phyloP scores from a whole-genome alignment of 139 green algal species.

The Desmodesmus armatus region DNA sequence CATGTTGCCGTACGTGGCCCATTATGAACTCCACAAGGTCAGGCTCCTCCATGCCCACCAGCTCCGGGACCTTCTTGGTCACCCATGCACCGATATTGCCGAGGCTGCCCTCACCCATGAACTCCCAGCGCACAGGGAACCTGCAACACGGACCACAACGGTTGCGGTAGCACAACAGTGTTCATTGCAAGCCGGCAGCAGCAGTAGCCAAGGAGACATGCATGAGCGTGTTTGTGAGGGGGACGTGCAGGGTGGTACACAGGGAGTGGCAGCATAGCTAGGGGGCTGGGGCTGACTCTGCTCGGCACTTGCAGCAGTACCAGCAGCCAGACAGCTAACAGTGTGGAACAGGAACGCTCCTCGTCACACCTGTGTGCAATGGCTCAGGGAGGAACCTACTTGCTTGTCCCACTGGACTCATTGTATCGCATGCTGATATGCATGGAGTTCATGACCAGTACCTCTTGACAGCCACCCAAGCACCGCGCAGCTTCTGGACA shows the following conservation, averaged over 20 bases:
- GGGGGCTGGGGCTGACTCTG: neutral
- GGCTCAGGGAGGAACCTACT: no score
- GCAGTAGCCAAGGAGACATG: neutral
- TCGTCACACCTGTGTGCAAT: no score
- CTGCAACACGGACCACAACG: neutral
- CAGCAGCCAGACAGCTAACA: neutral
- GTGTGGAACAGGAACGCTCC: neutral
- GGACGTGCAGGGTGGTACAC: no score
- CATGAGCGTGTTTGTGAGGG: no score
- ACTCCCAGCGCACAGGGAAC: constrained; percentile 40
- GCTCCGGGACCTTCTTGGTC: constrained; percentile 80
- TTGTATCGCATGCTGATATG: no score
- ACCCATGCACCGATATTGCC: constrained; percentile 75
- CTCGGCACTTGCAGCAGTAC: no score
- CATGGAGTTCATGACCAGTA: no score
- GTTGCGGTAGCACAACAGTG: neutral
- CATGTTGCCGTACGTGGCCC: constrained; percentile 54
- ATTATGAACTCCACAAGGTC: constrained; percentile 83
- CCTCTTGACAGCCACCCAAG: no score
- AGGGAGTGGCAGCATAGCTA: no score
- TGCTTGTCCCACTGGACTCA: no score
- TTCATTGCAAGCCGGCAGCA: neutral
- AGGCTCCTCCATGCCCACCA: constrained; percentile 73
- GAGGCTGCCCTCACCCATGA: constrained; percentile 18
- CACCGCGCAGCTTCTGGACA: no score